These are phyloP conservation scores for Sarocladiaceae sp. DNA, from an alignment of 2,329 filamentous ascomycete genomes.

Conservation along the genomic window DNA sequence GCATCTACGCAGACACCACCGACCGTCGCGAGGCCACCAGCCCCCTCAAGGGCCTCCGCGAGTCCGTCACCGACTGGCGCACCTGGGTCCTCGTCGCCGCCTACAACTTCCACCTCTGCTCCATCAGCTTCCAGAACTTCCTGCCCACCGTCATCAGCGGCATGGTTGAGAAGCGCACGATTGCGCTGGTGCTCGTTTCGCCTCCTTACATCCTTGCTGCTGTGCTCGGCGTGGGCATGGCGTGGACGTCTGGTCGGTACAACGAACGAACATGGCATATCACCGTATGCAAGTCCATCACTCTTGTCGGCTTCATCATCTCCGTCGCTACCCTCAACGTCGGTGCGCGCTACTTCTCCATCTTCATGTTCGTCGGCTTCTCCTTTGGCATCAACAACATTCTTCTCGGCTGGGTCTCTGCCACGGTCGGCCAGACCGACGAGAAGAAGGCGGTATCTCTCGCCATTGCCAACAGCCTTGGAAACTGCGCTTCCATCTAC, in stretches of 20 bases:
- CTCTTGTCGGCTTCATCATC: slow-evolving; percentile 51
- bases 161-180: slow-evolving; percentile 20
- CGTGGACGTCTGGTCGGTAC: slow-evolving; percentile 33
- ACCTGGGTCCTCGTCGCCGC: slow-evolving; percentile 44
- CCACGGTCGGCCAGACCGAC: slow-evolving; percentile 31
- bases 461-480: slow-evolving; percentile 16
- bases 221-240: slow-evolving; percentile 30
- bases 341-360: slow-evolving; percentile 34
- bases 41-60: slow-evolving; percentile 34
- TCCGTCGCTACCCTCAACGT: slow-evolving; percentile 47
- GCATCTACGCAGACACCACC: slow-evolving; percentile 40
- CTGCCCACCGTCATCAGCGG: slow-evolving; percentile 22
- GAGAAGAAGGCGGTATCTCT: slow-evolving; percentile 32
- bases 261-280: slow-evolving; percentile 41
- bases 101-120: slow-evolving; percentile 44
- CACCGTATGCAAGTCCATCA: slow-evolving; percentile 46
- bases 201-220: slow-evolving; percentile 41
- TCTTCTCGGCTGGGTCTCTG: slow-evolving; percentile 28
- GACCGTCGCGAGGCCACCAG: slow-evolving; percentile 33
- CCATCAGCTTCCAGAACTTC: slow-evolving; percentile 37
- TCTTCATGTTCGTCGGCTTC: slow-evolving; percentile 24
- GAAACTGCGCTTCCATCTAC: slow-evolving; percentile 16
- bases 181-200: slow-evolving; percentile 24
- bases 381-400: slow-evolving; percentile 30
- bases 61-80: slow-evolving; percentile 37